Conservation (phyloP, 2,329 filamentous ascomycete genomes). For the Fusarium sacchari region DNA sequence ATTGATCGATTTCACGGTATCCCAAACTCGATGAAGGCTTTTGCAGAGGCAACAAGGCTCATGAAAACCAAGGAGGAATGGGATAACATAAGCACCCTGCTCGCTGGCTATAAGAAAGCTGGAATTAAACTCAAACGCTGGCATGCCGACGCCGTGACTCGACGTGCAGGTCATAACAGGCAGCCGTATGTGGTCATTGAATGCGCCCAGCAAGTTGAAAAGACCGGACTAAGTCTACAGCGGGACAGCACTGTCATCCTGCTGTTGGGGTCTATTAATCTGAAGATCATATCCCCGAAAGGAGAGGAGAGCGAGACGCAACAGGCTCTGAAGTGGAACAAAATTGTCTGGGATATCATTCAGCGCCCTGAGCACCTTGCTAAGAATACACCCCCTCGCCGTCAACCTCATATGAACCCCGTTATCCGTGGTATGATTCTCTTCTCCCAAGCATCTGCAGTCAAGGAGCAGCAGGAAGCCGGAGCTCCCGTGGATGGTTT, state of each 20-base stretch:
- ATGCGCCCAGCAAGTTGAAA: slow-evolving; percentile 56
- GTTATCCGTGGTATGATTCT: slow-evolving; percentile 47
- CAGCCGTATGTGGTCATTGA: slow-evolving; percentile 61
- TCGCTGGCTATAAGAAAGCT: slow-evolving; percentile 60
- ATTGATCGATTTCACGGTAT: slow-evolving; percentile 55
- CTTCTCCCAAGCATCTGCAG: slow-evolving; percentile 43
- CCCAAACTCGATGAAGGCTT: slow-evolving; percentile 53
- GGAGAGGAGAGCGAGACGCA: slow-evolving; percentile 48
- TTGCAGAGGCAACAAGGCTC: slow-evolving; percentile 52
- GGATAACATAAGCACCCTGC: slow-evolving; percentile 61
- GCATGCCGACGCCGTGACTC: slow-evolving; percentile 54
- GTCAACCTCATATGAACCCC: slow-evolving; percentile 42
- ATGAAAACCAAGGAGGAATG: slow-evolving; percentile 63
- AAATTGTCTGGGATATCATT: slow-evolving; percentile 61
- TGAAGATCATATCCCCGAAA: slow-evolving; percentile 49
- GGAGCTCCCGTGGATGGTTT: slow-evolving; percentile 41
- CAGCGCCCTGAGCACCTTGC: slow-evolving; percentile 54
- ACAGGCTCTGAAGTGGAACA: slow-evolving; percentile 57
- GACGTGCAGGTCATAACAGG: slow-evolving; percentile 53
- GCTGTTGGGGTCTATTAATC: slow-evolving; percentile 44
- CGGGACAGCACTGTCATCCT: slow-evolving; percentile 51
- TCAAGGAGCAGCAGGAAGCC: slow-evolving; percentile 40
- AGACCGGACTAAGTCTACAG: slow-evolving; percentile 58
- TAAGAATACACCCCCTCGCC: slow-evolving; percentile 11
- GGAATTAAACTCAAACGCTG: slow-evolving; percentile 49